Conservation (phyloP, 306 rosid species). For the Rosa lucieae region DNA sequence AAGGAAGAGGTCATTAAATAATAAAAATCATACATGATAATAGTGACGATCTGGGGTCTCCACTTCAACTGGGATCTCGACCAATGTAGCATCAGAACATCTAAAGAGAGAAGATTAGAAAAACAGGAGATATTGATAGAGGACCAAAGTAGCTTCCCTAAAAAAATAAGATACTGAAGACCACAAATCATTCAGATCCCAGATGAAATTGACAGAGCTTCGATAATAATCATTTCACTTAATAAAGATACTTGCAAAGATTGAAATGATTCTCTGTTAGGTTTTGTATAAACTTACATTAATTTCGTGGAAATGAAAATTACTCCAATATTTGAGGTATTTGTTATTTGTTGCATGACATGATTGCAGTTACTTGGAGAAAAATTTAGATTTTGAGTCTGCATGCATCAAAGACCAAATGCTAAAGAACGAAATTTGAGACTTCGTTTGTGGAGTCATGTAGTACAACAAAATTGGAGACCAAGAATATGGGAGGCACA, state of each 20-base stretch:
- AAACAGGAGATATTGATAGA: neutral
- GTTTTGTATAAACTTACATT: neutral
- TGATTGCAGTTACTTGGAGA: neutral
- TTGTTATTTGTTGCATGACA: neutral
- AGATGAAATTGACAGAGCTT: neutral
- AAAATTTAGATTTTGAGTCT: neutral
- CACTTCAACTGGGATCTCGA: constrained; percentile 35
- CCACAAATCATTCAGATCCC: neutral
- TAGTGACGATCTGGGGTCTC: constrained; percentile 36
- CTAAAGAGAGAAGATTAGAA: neutral
- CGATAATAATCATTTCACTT: neutral
- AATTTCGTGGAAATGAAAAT: neutral
- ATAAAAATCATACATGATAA: constrained; percentile 27
- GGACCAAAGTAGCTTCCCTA: neutral
- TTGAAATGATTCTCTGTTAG: too few relatives aligned
- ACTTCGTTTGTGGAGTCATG: too few relatives aligned
- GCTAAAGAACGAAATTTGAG: neutral
- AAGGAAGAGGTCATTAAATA: neutral
- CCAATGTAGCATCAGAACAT: constrained; percentile 28
- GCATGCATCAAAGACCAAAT: neutral
- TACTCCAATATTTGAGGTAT: neutral
- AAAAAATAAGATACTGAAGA: neutral
- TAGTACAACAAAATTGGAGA: too few relatives aligned
- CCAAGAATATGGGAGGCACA: neutral
- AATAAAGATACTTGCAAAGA: neutral